Evolutionary conservation across 139 green algal species (phyloP).

Genomic region (Closterium sp.): DNA sequence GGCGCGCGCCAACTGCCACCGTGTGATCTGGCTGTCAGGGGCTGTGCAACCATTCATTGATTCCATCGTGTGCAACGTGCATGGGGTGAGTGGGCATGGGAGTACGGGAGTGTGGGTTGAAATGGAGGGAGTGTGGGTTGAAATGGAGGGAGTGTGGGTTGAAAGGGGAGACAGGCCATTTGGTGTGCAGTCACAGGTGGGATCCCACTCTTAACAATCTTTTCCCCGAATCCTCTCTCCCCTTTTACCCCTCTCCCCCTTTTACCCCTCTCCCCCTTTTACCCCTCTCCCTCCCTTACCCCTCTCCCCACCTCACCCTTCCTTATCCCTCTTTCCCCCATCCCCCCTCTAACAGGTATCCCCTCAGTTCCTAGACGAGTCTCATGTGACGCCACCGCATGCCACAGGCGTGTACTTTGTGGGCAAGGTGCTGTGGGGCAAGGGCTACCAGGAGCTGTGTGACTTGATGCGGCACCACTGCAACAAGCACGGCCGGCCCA

Average conservation of each 20-base stretch:
- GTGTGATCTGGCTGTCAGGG: slow-evolving; percentile 24
- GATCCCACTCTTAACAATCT: too few relatives aligned
- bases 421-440: slow-evolving; percentile 83
- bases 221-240: too few relatives aligned
- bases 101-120: neutral
- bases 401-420: slow-evolving; percentile 64
- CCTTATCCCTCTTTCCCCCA: neutral
- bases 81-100: neutral
- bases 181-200: too few relatives aligned
- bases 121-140: neutral
- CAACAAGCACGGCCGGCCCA: slow-evolving; percentile 16
- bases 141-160: too few relatives aligned
- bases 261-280: too few relatives aligned
- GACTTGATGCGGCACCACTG: slow-evolving; percentile 26
- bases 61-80: slow-evolving; percentile 9
- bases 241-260: too few relatives aligned
- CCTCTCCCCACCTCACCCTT: too few relatives aligned
- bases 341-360: neutral
- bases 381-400: neutral
- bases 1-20: slow-evolving; percentile 33
- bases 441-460: slow-evolving; percentile 82
- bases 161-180: neutral
- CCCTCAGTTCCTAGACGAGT: neutral
- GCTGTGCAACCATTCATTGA: neutral
- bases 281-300: too few relatives aligned